These are phyloP conservation scores for Poa annua DNA, from an alignment of 176 grass and related monocot species.

Conservation along the genomic window DNA sequence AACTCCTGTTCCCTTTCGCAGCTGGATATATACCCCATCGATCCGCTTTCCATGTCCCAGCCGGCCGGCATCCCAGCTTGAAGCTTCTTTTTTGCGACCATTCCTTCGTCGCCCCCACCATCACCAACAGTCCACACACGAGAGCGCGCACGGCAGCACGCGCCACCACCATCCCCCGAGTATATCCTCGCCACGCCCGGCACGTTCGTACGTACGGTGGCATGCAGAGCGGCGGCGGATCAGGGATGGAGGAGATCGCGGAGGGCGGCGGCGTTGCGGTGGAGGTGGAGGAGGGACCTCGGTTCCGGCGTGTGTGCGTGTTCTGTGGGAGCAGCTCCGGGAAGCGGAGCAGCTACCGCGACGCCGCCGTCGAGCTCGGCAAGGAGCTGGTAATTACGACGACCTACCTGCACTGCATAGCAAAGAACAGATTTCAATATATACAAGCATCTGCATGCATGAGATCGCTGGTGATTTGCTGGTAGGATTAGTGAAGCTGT, in stretches of 20 bases:
- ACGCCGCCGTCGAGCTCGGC: conserved; percentile 90
- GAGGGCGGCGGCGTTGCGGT: background rate
- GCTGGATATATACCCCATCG: background rate
- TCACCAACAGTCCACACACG: background rate
- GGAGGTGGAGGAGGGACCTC: conserved; percentile 18
- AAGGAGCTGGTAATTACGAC: conserved; percentile 54
- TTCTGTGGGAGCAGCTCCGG: conserved; percentile 99
- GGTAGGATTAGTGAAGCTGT: background rate
- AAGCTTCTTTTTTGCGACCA: background rate
- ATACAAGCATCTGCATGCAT: no score
- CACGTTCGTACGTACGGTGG: background rate
- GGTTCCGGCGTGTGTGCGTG: conserved; percentile 93
- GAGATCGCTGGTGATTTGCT: no score
- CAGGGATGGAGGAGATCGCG: background rate
- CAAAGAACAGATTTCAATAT: no score
- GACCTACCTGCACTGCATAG: no score
- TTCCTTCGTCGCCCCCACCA: background rate
- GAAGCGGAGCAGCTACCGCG: conserved; percentile 90
- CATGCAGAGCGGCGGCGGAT: background rate
- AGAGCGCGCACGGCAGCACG: background rate
- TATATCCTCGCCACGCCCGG: background rate
- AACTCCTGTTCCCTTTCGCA: background rate
- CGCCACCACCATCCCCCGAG: background rate
- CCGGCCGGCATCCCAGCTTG: background rate
- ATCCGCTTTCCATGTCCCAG: background rate